Percentiles rank a stretch among this genome's conserved stretches.
phyloP scores from a whole-genome alignment of 441 rosid species.

The Bocquillonia castaneifolia region DNA sequence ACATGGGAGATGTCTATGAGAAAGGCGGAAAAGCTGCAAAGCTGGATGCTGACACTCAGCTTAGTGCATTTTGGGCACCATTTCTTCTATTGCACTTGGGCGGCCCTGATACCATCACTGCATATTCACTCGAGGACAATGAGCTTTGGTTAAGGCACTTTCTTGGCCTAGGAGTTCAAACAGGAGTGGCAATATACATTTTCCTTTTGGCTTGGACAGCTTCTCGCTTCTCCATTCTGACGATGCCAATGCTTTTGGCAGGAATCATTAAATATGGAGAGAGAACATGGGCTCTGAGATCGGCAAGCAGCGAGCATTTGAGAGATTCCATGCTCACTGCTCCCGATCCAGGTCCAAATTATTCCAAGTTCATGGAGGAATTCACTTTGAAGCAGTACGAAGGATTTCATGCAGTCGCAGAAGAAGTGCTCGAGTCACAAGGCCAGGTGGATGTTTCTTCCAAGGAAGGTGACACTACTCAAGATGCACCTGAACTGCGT shows the following conservation, averaged over 20 bases:
- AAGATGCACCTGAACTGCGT: not conserved
- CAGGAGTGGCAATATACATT: conserved; percentile 21
- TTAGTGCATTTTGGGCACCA: conserved; percentile 36
- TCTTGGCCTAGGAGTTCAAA: conserved; percentile 21
- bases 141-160: conserved; percentile 40
- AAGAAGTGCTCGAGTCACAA: conserved; percentile 13
- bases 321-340: conserved; percentile 22
- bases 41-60: conserved; percentile 2
- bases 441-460: not conserved
- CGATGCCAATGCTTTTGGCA: conserved; percentile 19
- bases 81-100: conserved; percentile 44
- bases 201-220: conserved; percentile 22
- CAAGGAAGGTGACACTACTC: not conserved
- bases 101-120: conserved; percentile 38
- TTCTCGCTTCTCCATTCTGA: conserved; percentile 17
- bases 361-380: conserved; percentile 21
- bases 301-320: conserved; percentile 28
- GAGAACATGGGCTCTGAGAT: conserved; percentile 28
- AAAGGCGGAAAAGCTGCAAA: not conserved
- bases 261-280: conserved; percentile 36
- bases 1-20: conserved; percentile 8
- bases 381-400: conserved; percentile 15
- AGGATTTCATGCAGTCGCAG: conserved; percentile 15
- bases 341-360: conserved; percentile 26
- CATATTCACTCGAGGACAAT: conserved; percentile 41